These are phyloP conservation scores for Colletotrichum abscissum DNA, from an alignment of 2,329 filamentous ascomycete genomes.

Conservation along the genomic window DNA sequence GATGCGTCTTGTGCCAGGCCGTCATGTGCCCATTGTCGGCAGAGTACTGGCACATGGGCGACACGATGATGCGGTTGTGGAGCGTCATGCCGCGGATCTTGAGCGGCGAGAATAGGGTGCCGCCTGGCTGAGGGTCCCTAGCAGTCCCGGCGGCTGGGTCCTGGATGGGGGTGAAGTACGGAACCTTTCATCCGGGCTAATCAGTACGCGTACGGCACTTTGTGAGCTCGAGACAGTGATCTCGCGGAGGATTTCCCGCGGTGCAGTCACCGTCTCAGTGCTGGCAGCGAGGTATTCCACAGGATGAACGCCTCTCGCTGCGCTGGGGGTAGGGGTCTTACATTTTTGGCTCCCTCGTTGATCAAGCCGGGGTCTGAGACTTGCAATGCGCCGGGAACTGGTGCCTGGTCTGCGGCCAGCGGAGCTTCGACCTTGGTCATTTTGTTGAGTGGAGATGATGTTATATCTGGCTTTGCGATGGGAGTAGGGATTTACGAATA, in stretches of 20 bases:
- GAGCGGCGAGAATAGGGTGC: slow-evolving; percentile 55
- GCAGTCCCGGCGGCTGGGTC: slow-evolving; percentile 57
- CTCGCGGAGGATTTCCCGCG: neutral
- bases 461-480: neutral
- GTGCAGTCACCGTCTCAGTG: neutral
- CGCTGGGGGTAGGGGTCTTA: slow-evolving; percentile 33
- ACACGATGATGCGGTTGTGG: slow-evolving; percentile 58
- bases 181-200: slow-evolving; percentile 34
- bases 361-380: slow-evolving; percentile 8
- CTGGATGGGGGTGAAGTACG: slow-evolving; percentile 63
- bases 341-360: slow-evolving; percentile 44
- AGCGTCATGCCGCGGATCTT: slow-evolving; percentile 55
- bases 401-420: slow-evolving; percentile 17
- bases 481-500: neutral
- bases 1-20: slow-evolving; percentile 55
- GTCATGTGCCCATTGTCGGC: slow-evolving; percentile 53
- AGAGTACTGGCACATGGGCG: slow-evolving; percentile 61
- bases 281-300: neutral
- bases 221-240: neutral
- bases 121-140: slow-evolving; percentile 57
- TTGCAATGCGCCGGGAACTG: neutral
- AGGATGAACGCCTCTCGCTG: neutral
- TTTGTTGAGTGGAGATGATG: neutral
- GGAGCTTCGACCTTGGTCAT: slow-evolving; percentile 25
- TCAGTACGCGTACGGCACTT: neutral